Conservation (phyloP, 2,329 filamentous ascomycete genomes). For the Curvularia eragrostidis region DNA sequence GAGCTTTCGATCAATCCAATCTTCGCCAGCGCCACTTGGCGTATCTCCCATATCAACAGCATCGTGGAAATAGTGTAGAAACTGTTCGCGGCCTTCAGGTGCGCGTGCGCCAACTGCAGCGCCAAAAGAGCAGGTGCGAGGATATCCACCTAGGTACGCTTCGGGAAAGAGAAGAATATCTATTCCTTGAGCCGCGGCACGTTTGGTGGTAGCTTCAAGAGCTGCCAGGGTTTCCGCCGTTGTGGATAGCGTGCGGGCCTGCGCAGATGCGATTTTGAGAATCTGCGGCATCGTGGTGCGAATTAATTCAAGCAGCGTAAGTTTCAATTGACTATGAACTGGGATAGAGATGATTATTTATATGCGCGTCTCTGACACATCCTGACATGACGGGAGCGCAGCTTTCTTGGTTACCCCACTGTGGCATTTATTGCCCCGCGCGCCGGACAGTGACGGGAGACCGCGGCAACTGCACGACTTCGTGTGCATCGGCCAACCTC, state of each 20-base stretch:
- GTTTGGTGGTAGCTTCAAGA: slow-evolving; percentile 67
- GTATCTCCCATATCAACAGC: slow-evolving; percentile 88
- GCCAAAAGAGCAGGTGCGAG: slow-evolving; percentile 80
- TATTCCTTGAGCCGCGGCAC: slow-evolving; percentile 66
- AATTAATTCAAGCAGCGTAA: neutral
- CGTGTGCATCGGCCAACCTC: neutral
- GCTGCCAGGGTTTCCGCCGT: slow-evolving; percentile 68
- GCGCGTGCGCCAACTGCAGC: slow-evolving; percentile 73
- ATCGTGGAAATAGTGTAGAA: slow-evolving; percentile 76
- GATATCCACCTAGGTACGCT: slow-evolving; percentile 91
- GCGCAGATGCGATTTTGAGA: slow-evolving; percentile 58
- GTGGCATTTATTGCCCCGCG: neutral
- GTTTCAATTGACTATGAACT: neutral
- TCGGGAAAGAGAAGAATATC: slow-evolving; percentile 88
- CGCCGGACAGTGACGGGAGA: neutral
- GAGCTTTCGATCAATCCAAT: slow-evolving; percentile 72
- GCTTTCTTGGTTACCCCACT: slow-evolving; percentile 10
- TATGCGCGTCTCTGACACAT: neutral
- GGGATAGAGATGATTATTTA: neutral
- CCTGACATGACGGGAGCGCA: neutral
- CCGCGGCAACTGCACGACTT: neutral
- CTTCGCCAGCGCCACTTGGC: slow-evolving; percentile 70
- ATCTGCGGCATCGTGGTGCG: slow-evolving; percentile 50
- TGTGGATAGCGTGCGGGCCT: slow-evolving; percentile 56
- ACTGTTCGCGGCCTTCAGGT: slow-evolving; percentile 78